Percentiles rank a stretch among this genome's conserved stretches.
These are phyloP conservation scores for Verticillium nubilum DNA, from an alignment of 2,329 filamentous ascomycete species.

Conservation along the genomic window DNA sequence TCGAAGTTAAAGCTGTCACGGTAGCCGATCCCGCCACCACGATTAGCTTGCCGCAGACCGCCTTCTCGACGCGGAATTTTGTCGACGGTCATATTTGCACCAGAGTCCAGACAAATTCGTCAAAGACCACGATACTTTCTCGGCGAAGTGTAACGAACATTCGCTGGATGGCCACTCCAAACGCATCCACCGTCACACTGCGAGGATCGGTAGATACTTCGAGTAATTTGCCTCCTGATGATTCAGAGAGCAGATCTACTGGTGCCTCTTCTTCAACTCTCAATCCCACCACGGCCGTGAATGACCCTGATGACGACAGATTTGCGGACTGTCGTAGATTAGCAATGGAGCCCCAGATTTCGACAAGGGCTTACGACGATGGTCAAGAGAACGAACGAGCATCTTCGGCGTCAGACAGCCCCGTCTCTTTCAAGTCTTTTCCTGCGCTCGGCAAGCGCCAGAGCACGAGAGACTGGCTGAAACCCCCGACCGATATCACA, in stretches of 20 bases:
- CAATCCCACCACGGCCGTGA: not conserved
- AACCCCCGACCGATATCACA: slow-evolving; percentile 13
- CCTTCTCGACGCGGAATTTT: slow-evolving; percentile 19
- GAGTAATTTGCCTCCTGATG: not conserved
- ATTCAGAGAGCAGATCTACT: not conserved
- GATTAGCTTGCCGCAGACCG: slow-evolving; percentile 23
- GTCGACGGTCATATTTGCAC: slow-evolving; percentile 15
- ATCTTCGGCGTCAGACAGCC: not conserved
- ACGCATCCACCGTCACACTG: slow-evolving; percentile 8
- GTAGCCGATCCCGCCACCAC: slow-evolving; percentile 26
- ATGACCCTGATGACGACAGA: not conserved
- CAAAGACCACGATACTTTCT: slow-evolving; percentile 22
- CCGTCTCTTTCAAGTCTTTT: slow-evolving; percentile 25
- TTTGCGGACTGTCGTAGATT: not conserved
- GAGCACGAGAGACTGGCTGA: slow-evolving; percentile 26
- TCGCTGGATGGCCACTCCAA: slow-evolving; percentile 16
- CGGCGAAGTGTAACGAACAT: slow-evolving; percentile 23
- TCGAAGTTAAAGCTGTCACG: slow-evolving; percentile 16
- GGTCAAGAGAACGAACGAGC: not conserved
- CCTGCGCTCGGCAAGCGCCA: slow-evolving; percentile 23
- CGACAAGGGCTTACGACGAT: too few relatives aligned
- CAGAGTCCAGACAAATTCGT: slow-evolving; percentile 6
- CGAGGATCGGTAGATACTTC: slow-evolving; percentile 6
- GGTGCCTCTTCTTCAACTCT: not conserved
- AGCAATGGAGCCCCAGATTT: not conserved